Base-by-base conservation (phyloP, 768 basidiomycete species). In the Obba rivulosa region DNA sequence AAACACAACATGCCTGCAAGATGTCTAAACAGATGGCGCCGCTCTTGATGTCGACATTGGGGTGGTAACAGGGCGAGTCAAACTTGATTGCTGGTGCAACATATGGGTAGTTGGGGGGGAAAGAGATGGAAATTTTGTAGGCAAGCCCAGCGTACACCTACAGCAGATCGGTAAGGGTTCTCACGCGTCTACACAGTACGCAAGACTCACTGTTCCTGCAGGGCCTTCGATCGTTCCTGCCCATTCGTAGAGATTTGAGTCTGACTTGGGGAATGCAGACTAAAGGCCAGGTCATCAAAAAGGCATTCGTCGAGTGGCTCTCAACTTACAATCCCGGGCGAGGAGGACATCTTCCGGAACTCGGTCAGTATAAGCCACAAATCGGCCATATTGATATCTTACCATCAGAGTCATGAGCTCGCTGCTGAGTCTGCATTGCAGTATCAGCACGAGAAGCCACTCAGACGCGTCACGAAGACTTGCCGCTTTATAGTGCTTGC, bases 371-470 rank as follows among this genome's bases (percentile, higher is more conserved):
- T 14, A 35, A 28, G 21, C 37, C 31, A n/a, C 24, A 37, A 34
- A n/a, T 31, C 24, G 18, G 22, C 34, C 7, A 31, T 31, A 43
- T 40, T 10, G 40, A 52, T 36, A 14, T 56, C 83, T 54, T 50
- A 89, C 90, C 90, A 92, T 89, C 48, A 92, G 72, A 18, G 83
- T 82, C 90, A 92, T 92, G 21, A 92, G 77, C 69, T 92, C 90
- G 58, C 76, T 91, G 56, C 81, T 80, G 53, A 92, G 75, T 43
- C 90, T 87, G 48, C 18, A n/a, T 48, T 24, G 45, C 24, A 43
- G 39, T 50, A 51, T 42, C 16, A 39, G 28, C 37, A 40, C 16
- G 18, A 41, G 13, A 7, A 13, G 28, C 48, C 38, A 44, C 46
- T 44, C 43, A 36, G 48, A n/a, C 38, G 43, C 38, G 50, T 50